Conservation (phyloP, 345 rosid genomes). For the Heritiera littoralis region DNA sequence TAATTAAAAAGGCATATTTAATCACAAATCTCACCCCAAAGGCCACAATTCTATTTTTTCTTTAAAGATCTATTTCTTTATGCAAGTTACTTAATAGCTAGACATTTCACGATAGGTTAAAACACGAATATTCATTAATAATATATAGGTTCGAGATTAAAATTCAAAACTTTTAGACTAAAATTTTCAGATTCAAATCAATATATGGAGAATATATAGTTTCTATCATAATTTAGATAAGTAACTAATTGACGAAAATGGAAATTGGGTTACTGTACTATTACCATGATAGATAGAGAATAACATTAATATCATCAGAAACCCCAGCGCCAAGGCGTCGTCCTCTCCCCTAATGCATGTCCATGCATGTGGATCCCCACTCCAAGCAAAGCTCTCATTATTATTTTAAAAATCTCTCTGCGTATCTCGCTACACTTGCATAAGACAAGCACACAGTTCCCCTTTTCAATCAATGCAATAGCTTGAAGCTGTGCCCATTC, state of each 20-base stretch:
- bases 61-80: too few species aligned
- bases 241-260: too few species aligned
- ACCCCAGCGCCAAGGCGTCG: constrained; percentile 27
- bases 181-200: neutral
- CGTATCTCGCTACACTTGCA: neutral
- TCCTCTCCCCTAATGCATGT: constrained; percentile 32
- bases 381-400: neutral
- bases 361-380: constrained; percentile 39
- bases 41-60: neutral
- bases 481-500: neutral
- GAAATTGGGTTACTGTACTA: too few species aligned
- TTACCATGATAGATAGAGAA: neutral
- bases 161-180: neutral
- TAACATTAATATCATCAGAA: neutral
- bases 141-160: too few species aligned
- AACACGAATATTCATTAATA: neutral
- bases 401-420: constrained; percentile 2
- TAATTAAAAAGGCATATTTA: neutral
- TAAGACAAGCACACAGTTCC: constrained; percentile 19
- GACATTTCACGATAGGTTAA: neutral
- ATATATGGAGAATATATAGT: too few species aligned
- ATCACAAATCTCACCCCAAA: neutral
- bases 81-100: neutral
- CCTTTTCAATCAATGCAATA: constrained; percentile 34
- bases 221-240: too few species aligned